Evolutionary conservation across 2,329 filamentous ascomycete genomes (phyloP), one percentile per base, ranked within the genome.

Genomic region (Plenodomus biglobosus): DNA sequence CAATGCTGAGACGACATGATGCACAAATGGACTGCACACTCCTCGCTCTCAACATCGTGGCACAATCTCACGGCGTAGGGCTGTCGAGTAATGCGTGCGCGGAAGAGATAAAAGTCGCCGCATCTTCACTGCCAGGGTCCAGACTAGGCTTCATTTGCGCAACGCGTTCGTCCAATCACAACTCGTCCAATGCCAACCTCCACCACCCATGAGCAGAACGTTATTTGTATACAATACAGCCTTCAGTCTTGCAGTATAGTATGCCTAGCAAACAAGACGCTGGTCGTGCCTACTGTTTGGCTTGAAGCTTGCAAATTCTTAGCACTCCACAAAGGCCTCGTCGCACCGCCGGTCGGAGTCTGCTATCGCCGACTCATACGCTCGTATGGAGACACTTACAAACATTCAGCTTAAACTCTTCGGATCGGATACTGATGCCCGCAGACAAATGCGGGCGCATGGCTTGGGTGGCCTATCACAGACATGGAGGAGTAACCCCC

Each of bases 1-100:
- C 56, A 11, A 66, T 38, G 21, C 52, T 66, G 42, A 68, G 61
- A 38, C 69, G 64, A 55, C 69, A 72, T 53, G 65, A 63, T 48
- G 61, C 47, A 50, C 67, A 72, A 20, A 68, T 49, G 1, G 62
- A 65, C 40, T 64, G 62, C 8, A 68, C 36, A 20, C 60, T 52
- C 48, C 52, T 62, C 46, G 59, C 62, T 56, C 59, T 60, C 16
- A 72, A 52, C 69, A 72, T 72, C 4, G 34, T 68, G 44, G 53
- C 10, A 27, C 18, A 20, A 18, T 15, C 15, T 37, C 38, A 35
- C n/a, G 44, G 21, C 39, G 52, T 40, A 41, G 22, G 38, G 42
- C 40, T 44, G 40, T 47, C 38, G 38, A 45, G 46, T 27, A 50
- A 27, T 46, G 38, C 22, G 18, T 22, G 35, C 36, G 34, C 38